Percentiles rank a stretch among this genome's conserved stretches.
These are phyloP conservation scores for Sporobolomyces pararoseus DNA, from an alignment of 768 basidiomycete genomes.

Conservation along the genomic window DNA sequence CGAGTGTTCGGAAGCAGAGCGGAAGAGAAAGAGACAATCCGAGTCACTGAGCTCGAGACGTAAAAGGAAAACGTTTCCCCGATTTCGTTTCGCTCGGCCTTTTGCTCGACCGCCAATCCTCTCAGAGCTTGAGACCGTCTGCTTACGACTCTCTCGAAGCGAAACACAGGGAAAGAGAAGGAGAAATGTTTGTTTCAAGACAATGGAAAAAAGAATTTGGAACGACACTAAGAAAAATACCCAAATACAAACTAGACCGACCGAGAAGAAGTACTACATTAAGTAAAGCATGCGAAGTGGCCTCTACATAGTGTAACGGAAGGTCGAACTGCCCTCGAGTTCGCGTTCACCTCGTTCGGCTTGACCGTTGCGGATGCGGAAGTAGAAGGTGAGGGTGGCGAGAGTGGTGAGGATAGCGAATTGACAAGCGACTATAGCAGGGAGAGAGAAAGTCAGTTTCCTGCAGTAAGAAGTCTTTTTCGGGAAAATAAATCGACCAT, in stretches of 20 bases:
- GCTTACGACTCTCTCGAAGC: too few relatives aligned
- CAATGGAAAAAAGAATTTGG: neutral
- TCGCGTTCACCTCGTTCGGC: constrained; percentile 20
- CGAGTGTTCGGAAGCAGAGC: too few relatives aligned
- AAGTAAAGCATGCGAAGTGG: neutral
- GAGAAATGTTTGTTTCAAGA: constrained; percentile 3
- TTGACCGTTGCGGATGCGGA: constrained; percentile 30
- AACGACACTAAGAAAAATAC: neutral
- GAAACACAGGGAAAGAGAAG: too few relatives aligned
- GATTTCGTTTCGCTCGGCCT: too few relatives aligned
- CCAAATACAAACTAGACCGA: neutral
- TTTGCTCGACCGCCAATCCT: too few relatives aligned
- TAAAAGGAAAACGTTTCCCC: too few relatives aligned
- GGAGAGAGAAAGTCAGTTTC: too few relatives aligned
- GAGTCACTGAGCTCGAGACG: too few relatives aligned
- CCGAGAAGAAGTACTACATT: neutral
- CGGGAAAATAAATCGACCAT: too few relatives aligned
- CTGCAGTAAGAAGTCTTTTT: too few relatives aligned
- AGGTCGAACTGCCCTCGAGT: constrained; percentile 38
- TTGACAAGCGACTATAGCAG: constrained; percentile 36
- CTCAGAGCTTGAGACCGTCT: too few relatives aligned
- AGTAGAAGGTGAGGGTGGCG: constrained; percentile 29
- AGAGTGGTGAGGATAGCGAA: constrained; percentile 20
- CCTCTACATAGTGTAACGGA: constrained; percentile 42
- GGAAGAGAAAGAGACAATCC: too few relatives aligned